phyloP scores from a whole-genome alignment of 2,329 filamentous ascomycete genomes.

The Cordyceps cateniannulata region DNA sequence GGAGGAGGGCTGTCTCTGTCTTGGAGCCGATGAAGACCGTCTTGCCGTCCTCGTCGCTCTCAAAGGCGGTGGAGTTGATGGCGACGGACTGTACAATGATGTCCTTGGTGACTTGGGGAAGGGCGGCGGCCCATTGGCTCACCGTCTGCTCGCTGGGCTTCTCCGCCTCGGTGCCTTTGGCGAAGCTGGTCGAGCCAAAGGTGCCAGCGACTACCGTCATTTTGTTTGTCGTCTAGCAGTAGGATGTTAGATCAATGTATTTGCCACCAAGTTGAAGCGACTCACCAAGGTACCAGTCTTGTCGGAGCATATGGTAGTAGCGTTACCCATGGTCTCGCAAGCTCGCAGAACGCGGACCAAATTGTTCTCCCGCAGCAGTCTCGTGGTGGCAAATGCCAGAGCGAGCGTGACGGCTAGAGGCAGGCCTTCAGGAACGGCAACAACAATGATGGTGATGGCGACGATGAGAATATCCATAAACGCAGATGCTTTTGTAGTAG shows the following conservation, averaged over 20 bases:
- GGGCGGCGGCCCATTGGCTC: conserved; percentile 15
- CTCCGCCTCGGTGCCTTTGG: conserved; percentile 21
- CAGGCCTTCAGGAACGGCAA: conserved; percentile 60
- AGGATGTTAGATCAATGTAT: not conserved
- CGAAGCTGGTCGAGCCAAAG: conserved; percentile 41
- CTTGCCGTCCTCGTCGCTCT: conserved; percentile 40
- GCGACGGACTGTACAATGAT: conserved; percentile 37
- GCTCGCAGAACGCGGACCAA: conserved; percentile 60
- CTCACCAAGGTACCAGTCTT: conserved; percentile 30
- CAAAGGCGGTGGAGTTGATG: conserved; percentile 54
- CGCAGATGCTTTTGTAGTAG: conserved; percentile 49
- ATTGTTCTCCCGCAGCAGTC: conserved; percentile 66
- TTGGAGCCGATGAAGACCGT: conserved; percentile 48
- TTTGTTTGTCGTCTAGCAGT: conserved; percentile 51
- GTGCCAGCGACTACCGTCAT: conserved; percentile 70
- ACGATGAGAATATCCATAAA: conserved; percentile 61
- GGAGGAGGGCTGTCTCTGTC: conserved; percentile 49
- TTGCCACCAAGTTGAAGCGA: too few species aligned
- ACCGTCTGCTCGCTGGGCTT: conserved; percentile 16
- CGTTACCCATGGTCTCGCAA: conserved; percentile 68
- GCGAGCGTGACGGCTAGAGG: conserved; percentile 63
- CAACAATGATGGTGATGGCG: conserved; percentile 59
- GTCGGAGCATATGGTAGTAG: conserved; percentile 70
- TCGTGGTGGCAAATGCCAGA: conserved; percentile 61
- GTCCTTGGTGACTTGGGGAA: conserved; percentile 23